Conservation (phyloP, 176 grass and related monocot genomes). For the Zizania latifolia region DNA sequence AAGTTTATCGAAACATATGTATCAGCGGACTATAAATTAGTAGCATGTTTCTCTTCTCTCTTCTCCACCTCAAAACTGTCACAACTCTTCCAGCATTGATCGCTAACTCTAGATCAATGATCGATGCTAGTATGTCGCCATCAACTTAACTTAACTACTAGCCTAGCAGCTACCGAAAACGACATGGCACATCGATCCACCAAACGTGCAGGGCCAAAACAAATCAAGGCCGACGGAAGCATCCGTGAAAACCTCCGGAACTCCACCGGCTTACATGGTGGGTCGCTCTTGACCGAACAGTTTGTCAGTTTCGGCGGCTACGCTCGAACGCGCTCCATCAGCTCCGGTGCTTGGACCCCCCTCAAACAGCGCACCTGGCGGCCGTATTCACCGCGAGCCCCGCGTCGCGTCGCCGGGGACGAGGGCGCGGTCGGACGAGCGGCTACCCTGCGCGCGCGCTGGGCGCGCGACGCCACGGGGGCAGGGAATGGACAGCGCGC, state of each 20-base stretch:
- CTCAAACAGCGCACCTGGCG: not conserved
- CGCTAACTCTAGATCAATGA: too few species aligned
- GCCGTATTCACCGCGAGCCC: not conserved
- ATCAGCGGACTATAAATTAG: too few species aligned
- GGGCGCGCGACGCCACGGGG: not conserved
- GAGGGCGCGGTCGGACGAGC: not conserved
- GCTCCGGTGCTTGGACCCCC: not conserved
- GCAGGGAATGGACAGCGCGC: not conserved
- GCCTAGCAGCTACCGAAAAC: too few species aligned
- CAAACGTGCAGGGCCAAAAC: not conserved
- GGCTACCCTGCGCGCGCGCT: not conserved
- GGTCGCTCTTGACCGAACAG: slow-evolving; percentile 1
- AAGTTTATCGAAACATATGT: too few species aligned
- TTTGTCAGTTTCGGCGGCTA: slow-evolving; percentile 13
- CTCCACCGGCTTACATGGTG: not conserved
- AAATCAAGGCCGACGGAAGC: not conserved
- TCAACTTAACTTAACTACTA: too few species aligned
- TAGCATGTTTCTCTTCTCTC: too few species aligned
- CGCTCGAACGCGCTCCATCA: not conserved
- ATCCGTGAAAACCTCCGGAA: not conserved
- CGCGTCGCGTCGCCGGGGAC: not conserved
- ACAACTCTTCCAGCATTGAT: too few species aligned
- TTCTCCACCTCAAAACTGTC: too few species aligned
- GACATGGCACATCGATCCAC: too few species aligned
- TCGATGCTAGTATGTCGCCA: too few species aligned